Evolutionary conservation across 192 early-diverging fungal genomes (phyloP).

Genomic region (Rhizoclosmatium sp.): DNA sequence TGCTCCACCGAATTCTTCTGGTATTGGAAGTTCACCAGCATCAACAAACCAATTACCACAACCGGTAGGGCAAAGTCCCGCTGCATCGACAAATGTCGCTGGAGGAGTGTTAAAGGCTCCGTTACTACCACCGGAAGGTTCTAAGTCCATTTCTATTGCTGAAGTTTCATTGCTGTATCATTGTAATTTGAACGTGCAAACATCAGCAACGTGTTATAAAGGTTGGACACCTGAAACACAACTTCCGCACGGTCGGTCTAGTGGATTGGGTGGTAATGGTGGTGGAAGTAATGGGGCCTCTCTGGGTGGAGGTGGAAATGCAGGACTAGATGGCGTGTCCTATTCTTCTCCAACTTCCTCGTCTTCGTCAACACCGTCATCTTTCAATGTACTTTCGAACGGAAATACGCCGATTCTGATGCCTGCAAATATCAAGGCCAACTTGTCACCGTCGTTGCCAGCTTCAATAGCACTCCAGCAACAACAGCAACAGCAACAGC

Average conservation of each 20-base stretch:
- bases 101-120: not conserved
- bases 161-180: slow-evolving; percentile 28
- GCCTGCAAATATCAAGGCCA: not conserved
- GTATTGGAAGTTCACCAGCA: too few relatives aligned
- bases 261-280: too few relatives aligned
- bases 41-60: not conserved
- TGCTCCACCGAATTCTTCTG: not conserved
- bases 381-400: not conserved
- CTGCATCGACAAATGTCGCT: not conserved
- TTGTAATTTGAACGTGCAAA: not conserved
- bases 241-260: too few relatives aligned
- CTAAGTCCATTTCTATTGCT: not conserved
- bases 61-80: not conserved
- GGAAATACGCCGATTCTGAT: slow-evolving; percentile 29
- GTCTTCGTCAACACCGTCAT: slow-evolving; percentile 8
- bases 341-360: slow-evolving; percentile 13
- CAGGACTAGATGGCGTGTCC: not conserved
- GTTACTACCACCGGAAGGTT: slow-evolving; percentile 9
- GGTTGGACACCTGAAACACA: slow-evolving; percentile 11
- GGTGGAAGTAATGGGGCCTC: too few relatives aligned
- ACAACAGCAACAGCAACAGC: slow-evolving; percentile 8
- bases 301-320: too few relatives aligned
- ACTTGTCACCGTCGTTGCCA: not conserved
- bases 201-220: slow-evolving; percentile 17
- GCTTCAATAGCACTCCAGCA: not conserved